A percentile compares a stretch with the other conserved stretches of the same genome.
These are phyloP conservation scores for Aspergillus sclerotioniger DNA, from an alignment of 495 filamentous ascomycete genomes.

Conservation along the genomic window DNA sequence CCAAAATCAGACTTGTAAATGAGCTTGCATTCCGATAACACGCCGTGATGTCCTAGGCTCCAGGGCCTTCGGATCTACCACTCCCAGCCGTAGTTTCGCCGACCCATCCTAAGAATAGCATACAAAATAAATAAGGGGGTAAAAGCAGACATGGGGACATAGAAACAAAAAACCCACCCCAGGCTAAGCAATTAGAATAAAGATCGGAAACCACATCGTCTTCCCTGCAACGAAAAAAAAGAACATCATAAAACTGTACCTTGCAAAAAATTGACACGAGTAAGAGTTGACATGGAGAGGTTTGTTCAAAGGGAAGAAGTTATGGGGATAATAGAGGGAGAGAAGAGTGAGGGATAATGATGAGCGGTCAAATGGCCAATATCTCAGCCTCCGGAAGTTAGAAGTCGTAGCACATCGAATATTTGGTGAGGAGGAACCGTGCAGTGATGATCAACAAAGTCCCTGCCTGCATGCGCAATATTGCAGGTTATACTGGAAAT, in stretches of 20 bases:
- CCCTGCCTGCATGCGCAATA: not conserved
- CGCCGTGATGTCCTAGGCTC: conserved; percentile 24
- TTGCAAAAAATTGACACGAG: conserved; percentile 8
- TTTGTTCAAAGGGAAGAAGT: not conserved
- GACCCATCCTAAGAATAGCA: conserved; percentile 34
- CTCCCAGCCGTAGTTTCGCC: conserved; percentile 39
- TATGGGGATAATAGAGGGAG: not conserved
- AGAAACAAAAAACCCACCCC: conserved; percentile 16
- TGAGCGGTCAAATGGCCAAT: too few relatives aligned
- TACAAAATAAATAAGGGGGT: conserved; percentile 21
- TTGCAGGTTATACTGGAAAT: conserved; percentile 1
- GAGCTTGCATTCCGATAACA: conserved; percentile 28
- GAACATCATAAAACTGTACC: conserved; percentile 6
- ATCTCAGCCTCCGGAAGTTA: conserved; percentile 4
- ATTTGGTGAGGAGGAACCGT: conserved; percentile 1
- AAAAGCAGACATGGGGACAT: conserved; percentile 2
- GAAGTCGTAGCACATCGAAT: conserved; percentile 33
- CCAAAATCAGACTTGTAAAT: not conserved
- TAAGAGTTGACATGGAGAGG: not conserved
- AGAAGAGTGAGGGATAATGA: not conserved
- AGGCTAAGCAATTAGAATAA: conserved; percentile 8
- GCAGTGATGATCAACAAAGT: conserved; percentile 11
- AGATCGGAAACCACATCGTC: not conserved
- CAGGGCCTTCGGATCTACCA: conserved; percentile 27
- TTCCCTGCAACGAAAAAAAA: conserved; percentile 3